Base-by-base conservation (phyloP, 495 filamentous ascomycete genomes). In the Hamigera avellanea region DNA sequence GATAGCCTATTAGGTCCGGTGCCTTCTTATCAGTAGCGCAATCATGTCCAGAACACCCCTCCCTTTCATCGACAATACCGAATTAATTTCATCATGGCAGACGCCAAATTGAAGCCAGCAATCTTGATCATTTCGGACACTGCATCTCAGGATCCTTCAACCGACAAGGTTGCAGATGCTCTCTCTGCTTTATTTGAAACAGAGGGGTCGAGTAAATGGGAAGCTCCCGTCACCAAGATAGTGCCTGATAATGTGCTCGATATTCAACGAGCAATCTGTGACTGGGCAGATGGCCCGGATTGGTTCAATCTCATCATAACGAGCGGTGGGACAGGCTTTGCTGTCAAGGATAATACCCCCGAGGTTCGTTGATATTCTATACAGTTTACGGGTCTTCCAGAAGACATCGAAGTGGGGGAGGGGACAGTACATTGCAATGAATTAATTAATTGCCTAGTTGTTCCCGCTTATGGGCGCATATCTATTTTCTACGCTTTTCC, bases 311-410 rank as follows among this genome's bases (percentile, higher is more conserved):
- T 96, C 32, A 73, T 99, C 34, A 57, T 95, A 33, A 81, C 86
- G 2, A 95, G 83, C 6, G 91, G 91, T 35, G 91, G 91, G 9
- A 99, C 91, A 3, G 91, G 91, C 4, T 99, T 99, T 59, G 81
- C 93, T 8, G 59, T 78, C n/a, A 75, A 80, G 34, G 91, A 99
- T 59, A 63, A 67, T 36, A 99, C 91, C 0, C 91, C 91, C 8
- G 91, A 99, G 65, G 82, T 83, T 54, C 31, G 72, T 57, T 7
- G 40, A 28, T n/a, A 34, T 18, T 5, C 14, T 8, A 33, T 21
- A n/a, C 19, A 17, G 14, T 19, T 16, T 31, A 14, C 8, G n/a
- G n/a, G n/a, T n/a, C n/a, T n/a, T n/a, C 25, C 7, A 26, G 25
- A 12, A 26, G 25, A 26, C 12, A 26, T 26, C 25, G 12, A 26